Evolutionary conservation across 225 moss, liverwort and hornwort species (phyloP), one percentile per base, ranked within the genome.

Genomic region (Polytrichum formosum): DNA sequence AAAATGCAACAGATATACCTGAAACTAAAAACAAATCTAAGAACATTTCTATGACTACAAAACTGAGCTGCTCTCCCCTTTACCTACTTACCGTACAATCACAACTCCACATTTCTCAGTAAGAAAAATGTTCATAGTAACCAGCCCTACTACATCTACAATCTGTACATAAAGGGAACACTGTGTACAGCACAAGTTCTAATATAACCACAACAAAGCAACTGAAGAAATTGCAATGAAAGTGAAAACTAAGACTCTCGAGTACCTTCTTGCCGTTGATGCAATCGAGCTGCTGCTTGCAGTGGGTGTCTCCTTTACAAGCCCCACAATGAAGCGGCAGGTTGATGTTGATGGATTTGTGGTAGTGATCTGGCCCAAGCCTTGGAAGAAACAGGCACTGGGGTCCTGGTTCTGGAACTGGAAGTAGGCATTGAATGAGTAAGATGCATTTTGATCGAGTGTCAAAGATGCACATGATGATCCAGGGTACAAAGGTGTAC

Each of bases 341-440:
- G 13, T 59, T 2, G 78, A 80, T 4, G 75, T 54, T 0, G 83
- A 80, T 1, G 86, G 86, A 53, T 83, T 69, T 27, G 55, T 65
- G 37, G 53, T 69, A 0, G 80, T 83, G 68, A 72, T 55, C 70
- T 72, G 29, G 9, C 83, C 80, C 20, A 86, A 59, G 2, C 86
- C 86, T 67, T 86, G 86, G 56, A 86, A 86, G 8, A 31, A 17
- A 53, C 83, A 86, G 0, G 86, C 86, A 7, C 30, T 61, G 1
- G 83, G 80, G 21, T 86, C 83, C 54, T 86, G 86, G 73, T 83
- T 80, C 25, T 86, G 86, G 17, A 83, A 75, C 70, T 86, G 86
- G 75, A 73, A 86, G 73, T 86, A 86, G 5, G 80, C 26, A 46
- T 86, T 86, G 75, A 86, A 86, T 10, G 86, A 73, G 53, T 80